A percentile compares a stretch with the other conserved stretches of the same genome.
phyloP scores from a whole-genome alignment of 2,329 filamentous ascomycete genomes.

The Fusarium nurragi region DNA sequence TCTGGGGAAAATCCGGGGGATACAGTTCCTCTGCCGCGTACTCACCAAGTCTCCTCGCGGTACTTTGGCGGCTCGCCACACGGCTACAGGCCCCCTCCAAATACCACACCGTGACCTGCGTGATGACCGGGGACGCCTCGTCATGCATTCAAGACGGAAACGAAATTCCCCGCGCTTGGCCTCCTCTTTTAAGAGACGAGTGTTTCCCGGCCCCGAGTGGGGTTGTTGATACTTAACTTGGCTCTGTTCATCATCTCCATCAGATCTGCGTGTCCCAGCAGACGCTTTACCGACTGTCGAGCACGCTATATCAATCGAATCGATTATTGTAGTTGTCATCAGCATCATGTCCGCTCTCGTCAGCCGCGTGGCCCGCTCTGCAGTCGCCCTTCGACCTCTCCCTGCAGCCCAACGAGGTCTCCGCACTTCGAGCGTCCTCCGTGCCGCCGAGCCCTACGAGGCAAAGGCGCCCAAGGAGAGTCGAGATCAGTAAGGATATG shows the following conservation, averaged over 20 bases:
- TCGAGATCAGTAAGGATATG: constrained; percentile 18
- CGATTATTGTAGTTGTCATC: not conserved
- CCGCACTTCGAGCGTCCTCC: constrained; percentile 30
- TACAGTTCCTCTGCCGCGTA: constrained; percentile 9
- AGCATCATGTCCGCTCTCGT: constrained; percentile 21
- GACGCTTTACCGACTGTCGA: not conserved
- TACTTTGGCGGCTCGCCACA: constrained; percentile 17
- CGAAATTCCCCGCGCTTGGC: constrained; percentile 29
- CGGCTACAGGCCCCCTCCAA: constrained; percentile 16
- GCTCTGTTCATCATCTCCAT: constrained; percentile 8
- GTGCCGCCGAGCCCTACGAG: constrained; percentile 28
- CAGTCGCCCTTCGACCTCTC: constrained; percentile 24
- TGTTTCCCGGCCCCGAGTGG: constrained; percentile 6
- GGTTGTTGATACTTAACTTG: constrained; percentile 17
- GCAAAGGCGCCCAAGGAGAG: constrained; percentile 25
- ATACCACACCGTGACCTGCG: constrained; percentile 22
- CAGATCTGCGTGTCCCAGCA: constrained; percentile 9
- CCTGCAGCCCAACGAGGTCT: constrained; percentile 29
- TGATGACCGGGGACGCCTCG: not conserved
- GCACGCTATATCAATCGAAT: not conserved
- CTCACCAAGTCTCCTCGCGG: constrained; percentile 12
- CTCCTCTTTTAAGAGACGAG: constrained; percentile 19
- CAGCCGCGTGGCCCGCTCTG: constrained; percentile 19
- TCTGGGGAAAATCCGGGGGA: constrained; percentile 35
- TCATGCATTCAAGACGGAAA: constrained; percentile 33